Evolutionary conservation across 2,329 filamentous ascomycete species (phyloP), one percentile per base, ranked within the genome.

Genomic region (Alternaria brassicae): DNA sequence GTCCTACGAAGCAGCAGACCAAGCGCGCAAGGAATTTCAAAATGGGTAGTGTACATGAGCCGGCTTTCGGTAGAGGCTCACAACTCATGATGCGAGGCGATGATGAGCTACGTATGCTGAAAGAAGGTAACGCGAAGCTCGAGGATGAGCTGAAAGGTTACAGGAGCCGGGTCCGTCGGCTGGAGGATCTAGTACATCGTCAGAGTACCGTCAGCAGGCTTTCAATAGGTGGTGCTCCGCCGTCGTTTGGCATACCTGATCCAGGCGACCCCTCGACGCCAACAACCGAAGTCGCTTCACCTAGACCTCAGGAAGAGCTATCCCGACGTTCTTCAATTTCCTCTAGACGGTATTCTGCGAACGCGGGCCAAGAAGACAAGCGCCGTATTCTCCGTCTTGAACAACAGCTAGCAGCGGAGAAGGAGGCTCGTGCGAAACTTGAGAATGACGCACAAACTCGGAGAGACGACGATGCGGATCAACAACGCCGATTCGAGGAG

Each of bases 1-100:
- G 86, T 56, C 93, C 94, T 3, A 95, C 92, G 0, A 92, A 90
- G 69, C 92, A 95, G 75, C 93, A 96, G 73, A 87, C 89, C 61
- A 93, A 92, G 77, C 88, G 92, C 57, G 87, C 95, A 6, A 96
- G 94, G 76, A 93, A 92, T 5, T 98, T 99, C 82, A 97, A 97
- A 75, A 95, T 96, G 73, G 95, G 95, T 15, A 98, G 95, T 73
- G 86, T 98, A 36, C 93, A 97, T 70, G 95, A 98, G 74, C 89
- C 90, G n/a, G 88, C 87, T 3, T 85, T 97, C 61, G 92, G 92
- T n/a, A 88, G 90, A 71, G 96, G 91, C 65, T 94, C 92, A 1
- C 72, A 76, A 34, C 84, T 97, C 9, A 80, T 97, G 70, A 86
- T 96, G 13, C 88, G 92, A 37, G 93, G 92, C n/a, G 91, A 95